Base-by-base conservation (phyloP, 2,329 filamentous ascomycete genomes). In the Fonsecaea pedrosoi region DNA sequence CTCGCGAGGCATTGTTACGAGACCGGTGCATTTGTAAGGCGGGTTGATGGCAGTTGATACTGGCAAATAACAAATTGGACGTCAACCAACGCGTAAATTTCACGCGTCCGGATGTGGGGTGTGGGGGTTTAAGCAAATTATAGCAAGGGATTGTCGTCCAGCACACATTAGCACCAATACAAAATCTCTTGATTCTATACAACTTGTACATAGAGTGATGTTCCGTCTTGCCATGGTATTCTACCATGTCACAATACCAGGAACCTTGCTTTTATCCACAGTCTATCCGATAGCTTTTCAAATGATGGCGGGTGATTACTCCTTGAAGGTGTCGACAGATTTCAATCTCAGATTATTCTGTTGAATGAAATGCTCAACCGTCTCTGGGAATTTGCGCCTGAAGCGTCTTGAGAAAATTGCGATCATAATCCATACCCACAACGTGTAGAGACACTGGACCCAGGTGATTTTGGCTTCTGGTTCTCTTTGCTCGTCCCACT, bases 1-100 rank as follows among this genome's bases (percentile, higher is more conserved):
- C 87, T 99, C 95, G 82, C 95, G 70, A 65, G 71, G 71, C 71
- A 73, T 73, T 30, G 18, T 60, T 48, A 50, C 40, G 40, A 30
- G 50, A 13, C 10, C 32, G 54, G 5, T 18, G 9, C 30, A 40
- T 2, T 10, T 34, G 32, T 5, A 37, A 50, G 53, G 40, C 4
- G 10, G 45, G 12, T 5, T 7, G 18, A 4, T 45, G 32, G n/a
- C 18, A 54, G 25, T 18, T 32, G 9, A 35, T 8, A 15, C 15
- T 13, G 30, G n/a, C 1, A 50, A 50, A 50, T 25, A 50, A 21
- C 30, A 55, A 55, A 8, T 54, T 55, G 53, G 30, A 55, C 10
- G 53, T 15, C 53, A 42, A 59, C 61, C 25, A 25, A 25, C 25
- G 61, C 61, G 61, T 58, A 21, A 35, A 60, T 40, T 63, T 45